These are phyloP conservation scores for Obelidium mucronatum DNA, from an alignment of 192 early-diverging fungal species.

Conservation along the genomic window DNA sequence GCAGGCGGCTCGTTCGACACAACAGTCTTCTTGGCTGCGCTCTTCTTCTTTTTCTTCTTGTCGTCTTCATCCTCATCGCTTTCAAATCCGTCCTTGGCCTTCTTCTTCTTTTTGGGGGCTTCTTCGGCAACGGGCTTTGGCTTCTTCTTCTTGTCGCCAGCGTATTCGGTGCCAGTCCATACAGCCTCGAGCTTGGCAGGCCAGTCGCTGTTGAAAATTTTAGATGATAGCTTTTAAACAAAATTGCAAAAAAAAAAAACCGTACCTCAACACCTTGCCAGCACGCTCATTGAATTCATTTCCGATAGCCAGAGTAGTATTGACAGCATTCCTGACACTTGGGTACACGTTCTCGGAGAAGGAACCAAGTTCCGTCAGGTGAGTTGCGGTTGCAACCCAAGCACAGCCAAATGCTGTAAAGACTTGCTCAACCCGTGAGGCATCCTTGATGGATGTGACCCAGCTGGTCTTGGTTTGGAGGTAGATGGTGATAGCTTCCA, in stretches of 20 bases:
- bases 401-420: slow-evolving; percentile 25
- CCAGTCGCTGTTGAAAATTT: slow-evolving; percentile 15
- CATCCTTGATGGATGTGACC: neutral
- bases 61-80: slow-evolving; percentile 17
- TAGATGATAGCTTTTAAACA: neutral
- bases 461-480: slow-evolving; percentile 12
- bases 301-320: slow-evolving; percentile 18
- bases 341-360: slow-evolving; percentile 30
- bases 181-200: slow-evolving; percentile 33
- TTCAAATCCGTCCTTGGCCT: slow-evolving; percentile 15
- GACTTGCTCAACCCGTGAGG: neutral
- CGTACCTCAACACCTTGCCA: slow-evolving; percentile 15
- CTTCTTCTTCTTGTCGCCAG: slow-evolving; percentile 30
- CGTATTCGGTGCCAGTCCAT: slow-evolving; percentile 25
- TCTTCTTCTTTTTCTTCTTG: slow-evolving; percentile 25
- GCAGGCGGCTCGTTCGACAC: neutral
- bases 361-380: slow-evolving; percentile 7
- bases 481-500: slow-evolving; percentile 34
- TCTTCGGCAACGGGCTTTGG: neutral
- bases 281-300: slow-evolving; percentile 30
- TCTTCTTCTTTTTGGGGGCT: slow-evolving; percentile 18
- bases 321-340: slow-evolving; percentile 10
- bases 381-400: slow-evolving; percentile 11
- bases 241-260: neutral
- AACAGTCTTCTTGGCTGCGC: neutral